phyloP scores from a whole-genome alignment of 2,329 filamentous ascomycete species.

The Colletotrichum higginsianum region DNA sequence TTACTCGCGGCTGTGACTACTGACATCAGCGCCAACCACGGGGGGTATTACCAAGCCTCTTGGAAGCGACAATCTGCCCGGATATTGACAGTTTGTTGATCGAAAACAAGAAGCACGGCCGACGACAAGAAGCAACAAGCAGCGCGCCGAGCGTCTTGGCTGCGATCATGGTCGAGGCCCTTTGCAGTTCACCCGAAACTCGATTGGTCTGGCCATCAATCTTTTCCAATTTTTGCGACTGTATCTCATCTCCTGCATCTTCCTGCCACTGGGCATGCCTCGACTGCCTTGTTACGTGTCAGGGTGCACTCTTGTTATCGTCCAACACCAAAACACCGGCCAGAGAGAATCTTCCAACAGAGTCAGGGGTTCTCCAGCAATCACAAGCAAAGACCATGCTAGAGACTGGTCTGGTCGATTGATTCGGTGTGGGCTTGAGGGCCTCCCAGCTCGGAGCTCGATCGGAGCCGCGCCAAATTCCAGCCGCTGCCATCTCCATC shows the following conservation, averaged over 20 bases:
- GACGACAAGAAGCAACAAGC: not conserved
- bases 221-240: not conserved
- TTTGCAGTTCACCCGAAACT: constrained; percentile 1
- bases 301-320: not conserved
- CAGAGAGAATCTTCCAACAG: not conserved
- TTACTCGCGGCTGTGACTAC: constrained; percentile 6
- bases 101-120: not conserved
- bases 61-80: not conserved
- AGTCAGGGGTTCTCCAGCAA: not conserved
- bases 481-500: constrained; percentile 4
- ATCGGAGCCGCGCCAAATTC: constrained; percentile 28
- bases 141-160: constrained; percentile 27
- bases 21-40: constrained; percentile 15
- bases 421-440: not conserved
- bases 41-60: constrained; percentile 13
- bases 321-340: not conserved
- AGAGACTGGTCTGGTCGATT: too few species aligned
- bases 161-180: constrained; percentile 9
- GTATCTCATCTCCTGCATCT: not conserved
- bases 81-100: constrained; percentile 1
- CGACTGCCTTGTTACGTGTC: not conserved
- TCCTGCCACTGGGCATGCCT: constrained; percentile 9
- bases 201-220: constrained; percentile 8
- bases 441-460: constrained; percentile 10
- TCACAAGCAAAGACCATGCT: not conserved